A percentile compares a stretch with the other conserved stretches of the same genome.
Evolutionary conservation across 2,329 filamentous ascomycete species (phyloP).

Genomic region (Diaporthe aspalathi): DNA sequence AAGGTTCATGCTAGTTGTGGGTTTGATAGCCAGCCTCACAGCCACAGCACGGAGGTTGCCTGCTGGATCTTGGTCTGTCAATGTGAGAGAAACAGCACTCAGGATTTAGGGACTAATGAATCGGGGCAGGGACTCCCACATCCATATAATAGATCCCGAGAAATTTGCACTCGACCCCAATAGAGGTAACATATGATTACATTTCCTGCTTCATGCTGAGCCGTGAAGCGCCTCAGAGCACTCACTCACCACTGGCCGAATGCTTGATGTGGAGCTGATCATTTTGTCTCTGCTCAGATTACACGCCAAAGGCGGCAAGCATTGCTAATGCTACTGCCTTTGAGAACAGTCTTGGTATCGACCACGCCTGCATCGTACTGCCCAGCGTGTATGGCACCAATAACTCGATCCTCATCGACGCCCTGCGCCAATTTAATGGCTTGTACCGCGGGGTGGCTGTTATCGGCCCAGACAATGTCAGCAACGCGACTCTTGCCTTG

Average conservation of each 20-base stretch:
- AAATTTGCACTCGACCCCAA: not conserved
- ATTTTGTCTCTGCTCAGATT: not conserved
- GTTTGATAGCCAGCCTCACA: not conserved
- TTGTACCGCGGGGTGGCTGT: slow-evolving; percentile 19
- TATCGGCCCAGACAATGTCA: slow-evolving; percentile 1
- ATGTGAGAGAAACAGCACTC: not conserved
- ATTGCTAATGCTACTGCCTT: slow-evolving; percentile 8
- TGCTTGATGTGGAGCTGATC: not conserved
- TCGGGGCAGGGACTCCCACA: slow-evolving; percentile 2
- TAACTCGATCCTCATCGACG: slow-evolving; percentile 11
- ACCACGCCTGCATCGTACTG: slow-evolving; percentile 10
- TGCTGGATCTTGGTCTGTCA: slow-evolving; percentile 1
- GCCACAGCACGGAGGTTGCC: not conserved
- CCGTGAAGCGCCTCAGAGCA: not conserved
- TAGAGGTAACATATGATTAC: not conserved
- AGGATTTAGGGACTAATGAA: not conserved
- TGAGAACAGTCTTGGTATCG: not conserved
- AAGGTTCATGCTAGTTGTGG: not conserved
- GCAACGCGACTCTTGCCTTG: not conserved
- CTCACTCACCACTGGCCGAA: not conserved
- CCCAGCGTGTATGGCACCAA: slow-evolving; percentile 4
- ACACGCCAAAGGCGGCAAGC: slow-evolving; percentile 11
- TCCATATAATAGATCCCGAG: slow-evolving; percentile 8
- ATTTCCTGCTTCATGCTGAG: too few relatives aligned
- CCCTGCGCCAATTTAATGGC: slow-evolving; percentile 1